Evolutionary conservation across 257 asterid genomes (phyloP), one percentile per base, ranked within the genome.

Genomic region (Solanum chmielewskii): DNA sequence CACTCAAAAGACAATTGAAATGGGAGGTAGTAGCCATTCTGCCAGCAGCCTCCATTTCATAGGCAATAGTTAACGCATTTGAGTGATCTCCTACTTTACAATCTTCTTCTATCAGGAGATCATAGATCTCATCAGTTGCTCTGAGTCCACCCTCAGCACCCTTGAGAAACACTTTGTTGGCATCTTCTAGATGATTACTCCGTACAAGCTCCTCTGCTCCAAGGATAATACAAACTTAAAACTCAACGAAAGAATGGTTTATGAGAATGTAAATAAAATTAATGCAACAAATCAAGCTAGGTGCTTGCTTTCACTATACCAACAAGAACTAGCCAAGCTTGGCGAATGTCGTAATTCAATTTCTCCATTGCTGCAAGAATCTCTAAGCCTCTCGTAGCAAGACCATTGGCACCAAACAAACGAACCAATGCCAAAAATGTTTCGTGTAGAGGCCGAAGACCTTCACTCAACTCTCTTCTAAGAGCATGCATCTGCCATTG

Each of bases 31-130:
- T 94, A 12, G 99, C 99, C 98, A 94, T 95, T 91, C 99, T 93
- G 86, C 99, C 99, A 85, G 99, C 99, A 83, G 98, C 94, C 93
- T 97, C 99, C 99, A 97, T 97, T 89, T 95, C 98, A 80, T 97
- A 95, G 69, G 99, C 99, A 87, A 97, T 97, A 88, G 99, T 97
- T 89, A 97, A 88, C 87, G 99, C 99, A 92, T 97, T 97, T 81
- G 98, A 94, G 86, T 97, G 99, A 93, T 97, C 99, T 33, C 98
- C 99, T 66, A 44, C 97, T 92, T 94, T 96, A 90, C 98, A 97
- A 90, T 95, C 99, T 92, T 95, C 96, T 90, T 92, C 94, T 89
- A 97, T 97, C 59, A 97, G 85, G 90, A 95, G 98, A 92, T 97
- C 99, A 90, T 97, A 97, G 73, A 97, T 93, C 93, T 94, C 92